Percentiles rank a stretch among this genome's conserved stretches.
Evolutionary conservation across 495 filamentous ascomycete species (phyloP).

Genomic region (Talaromyces borbonicus): DNA sequence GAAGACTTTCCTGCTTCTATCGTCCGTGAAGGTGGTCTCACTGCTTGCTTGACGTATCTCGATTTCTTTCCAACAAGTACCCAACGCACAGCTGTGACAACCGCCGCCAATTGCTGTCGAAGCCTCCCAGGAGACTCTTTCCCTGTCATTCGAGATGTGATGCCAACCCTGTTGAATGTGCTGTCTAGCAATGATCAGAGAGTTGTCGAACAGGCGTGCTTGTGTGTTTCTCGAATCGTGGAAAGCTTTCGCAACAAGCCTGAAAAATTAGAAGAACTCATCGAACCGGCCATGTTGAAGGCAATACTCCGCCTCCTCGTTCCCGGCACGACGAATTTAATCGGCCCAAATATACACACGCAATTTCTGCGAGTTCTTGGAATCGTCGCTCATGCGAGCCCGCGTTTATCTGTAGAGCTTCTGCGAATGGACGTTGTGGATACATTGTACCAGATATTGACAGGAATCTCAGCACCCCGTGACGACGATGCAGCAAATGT

Average conservation of each 20-base stretch:
- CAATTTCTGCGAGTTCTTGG: conserved; percentile 88
- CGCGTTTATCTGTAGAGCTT: conserved; percentile 75
- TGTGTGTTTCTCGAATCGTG: conserved; percentile 93
- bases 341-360: conserved; percentile 91
- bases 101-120: conserved; percentile 94
- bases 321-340: conserved; percentile 91
- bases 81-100: conserved; percentile 91
- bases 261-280: conserved; percentile 80
- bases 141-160: conserved; percentile 77
- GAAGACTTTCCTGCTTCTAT: conserved; percentile 93
- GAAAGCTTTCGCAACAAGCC: conserved; percentile 89
- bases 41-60: conserved; percentile 84
- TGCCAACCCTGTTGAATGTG: conserved; percentile 88
- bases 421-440: conserved; percentile 97
- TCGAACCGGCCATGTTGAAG: conserved; percentile 75
- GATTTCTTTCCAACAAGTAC: conserved; percentile 98
- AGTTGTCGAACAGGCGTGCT: conserved; percentile 91
- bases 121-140: conserved; percentile 94
- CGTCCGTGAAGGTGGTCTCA: conserved; percentile 89
- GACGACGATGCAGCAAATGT: conserved; percentile 70
- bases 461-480: conserved; percentile 83
- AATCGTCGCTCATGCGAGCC: conserved; percentile 80
- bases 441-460: conserved; percentile 95
- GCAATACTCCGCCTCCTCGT: conserved; percentile 83
- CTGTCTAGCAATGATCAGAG: conserved; percentile 87